Conservation (phyloP, 805 yeast genomes). For the Barnettozyma populi region DNA sequence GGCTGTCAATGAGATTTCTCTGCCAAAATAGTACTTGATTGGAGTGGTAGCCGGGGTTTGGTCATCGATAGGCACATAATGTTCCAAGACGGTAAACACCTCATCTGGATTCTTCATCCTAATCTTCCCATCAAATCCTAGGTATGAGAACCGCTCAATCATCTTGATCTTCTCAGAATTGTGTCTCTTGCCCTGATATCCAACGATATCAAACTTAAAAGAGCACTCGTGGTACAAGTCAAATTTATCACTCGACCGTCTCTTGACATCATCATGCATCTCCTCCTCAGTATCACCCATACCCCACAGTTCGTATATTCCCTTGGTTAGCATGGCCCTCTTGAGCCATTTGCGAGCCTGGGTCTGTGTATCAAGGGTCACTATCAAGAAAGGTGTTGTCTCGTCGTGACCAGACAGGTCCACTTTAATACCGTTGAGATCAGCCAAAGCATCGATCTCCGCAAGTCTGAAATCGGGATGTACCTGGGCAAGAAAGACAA, state of each 20-base stretch:
- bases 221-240: slow-evolving; percentile 36
- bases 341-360: slow-evolving; percentile 59
- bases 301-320: slow-evolving; percentile 85
- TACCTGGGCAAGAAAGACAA: slow-evolving; percentile 81
- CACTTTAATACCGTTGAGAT: slow-evolving; percentile 45
- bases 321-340: slow-evolving; percentile 65
- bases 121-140: slow-evolving; percentile 73
- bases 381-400: slow-evolving; percentile 63
- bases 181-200: slow-evolving; percentile 64
- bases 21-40: slow-evolving; percentile 62
- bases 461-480: slow-evolving; percentile 74
- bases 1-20: slow-evolving; percentile 58
- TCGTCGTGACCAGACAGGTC: slow-evolving; percentile 58
- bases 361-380: slow-evolving; percentile 59
- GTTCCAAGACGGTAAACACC: slow-evolving; percentile 68
- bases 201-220: slow-evolving; percentile 80
- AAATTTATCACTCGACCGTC: slow-evolving; percentile 24
- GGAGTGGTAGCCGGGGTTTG: slow-evolving; percentile 44
- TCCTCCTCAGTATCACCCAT: slow-evolving; percentile 49
- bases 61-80: slow-evolving; percentile 48
- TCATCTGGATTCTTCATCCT: slow-evolving; percentile 72
- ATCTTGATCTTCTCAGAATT: slow-evolving; percentile 47
- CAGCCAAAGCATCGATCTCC: slow-evolving; percentile 82
- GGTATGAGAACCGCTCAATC: slow-evolving; percentile 66
- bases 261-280: slow-evolving; percentile 45